These are phyloP conservation scores for Rhizoclosmatium sp. DNA, from an alignment of 192 early-diverging fungal genomes.

Conservation along the genomic window DNA sequence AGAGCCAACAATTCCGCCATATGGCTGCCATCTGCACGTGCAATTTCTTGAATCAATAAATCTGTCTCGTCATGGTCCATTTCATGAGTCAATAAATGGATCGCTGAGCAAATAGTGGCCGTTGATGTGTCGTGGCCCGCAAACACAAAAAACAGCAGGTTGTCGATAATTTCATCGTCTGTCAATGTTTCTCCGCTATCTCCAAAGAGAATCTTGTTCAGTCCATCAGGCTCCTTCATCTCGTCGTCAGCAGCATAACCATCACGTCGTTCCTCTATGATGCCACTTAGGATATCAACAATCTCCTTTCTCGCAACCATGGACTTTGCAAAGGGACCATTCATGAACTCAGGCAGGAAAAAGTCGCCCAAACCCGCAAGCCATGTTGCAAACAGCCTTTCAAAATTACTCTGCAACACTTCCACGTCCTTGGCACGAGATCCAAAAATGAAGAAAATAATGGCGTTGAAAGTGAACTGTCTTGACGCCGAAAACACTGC, in stretches of 20 bases:
- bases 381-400: neutral
- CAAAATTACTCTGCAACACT: neutral
- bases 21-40: neutral
- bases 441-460: conserved; percentile 14
- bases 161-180: conserved; percentile 20
- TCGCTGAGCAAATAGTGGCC: neutral
- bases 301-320: conserved; percentile 9
- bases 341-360: conserved; percentile 7
- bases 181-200: conserved; percentile 10
- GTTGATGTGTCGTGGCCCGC: conserved; percentile 29
- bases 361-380: conserved; percentile 9
- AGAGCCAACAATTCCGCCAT: neutral
- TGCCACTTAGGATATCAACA: neutral
- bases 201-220: neutral
- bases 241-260: neutral
- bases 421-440: neutral
- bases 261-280: neutral
- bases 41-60: neutral
- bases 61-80: conserved; percentile 1
- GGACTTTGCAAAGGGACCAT: conserved; percentile 1
- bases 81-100: conserved; percentile 11
- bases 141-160: conserved; percentile 13
- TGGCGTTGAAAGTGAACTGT: conserved; percentile 29
- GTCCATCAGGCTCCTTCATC: neutral
- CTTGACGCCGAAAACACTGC: neutral